phyloP scores from a whole-genome alignment of 2,329 filamentous ascomycete genomes.

The Beauveria medogensis region DNA sequence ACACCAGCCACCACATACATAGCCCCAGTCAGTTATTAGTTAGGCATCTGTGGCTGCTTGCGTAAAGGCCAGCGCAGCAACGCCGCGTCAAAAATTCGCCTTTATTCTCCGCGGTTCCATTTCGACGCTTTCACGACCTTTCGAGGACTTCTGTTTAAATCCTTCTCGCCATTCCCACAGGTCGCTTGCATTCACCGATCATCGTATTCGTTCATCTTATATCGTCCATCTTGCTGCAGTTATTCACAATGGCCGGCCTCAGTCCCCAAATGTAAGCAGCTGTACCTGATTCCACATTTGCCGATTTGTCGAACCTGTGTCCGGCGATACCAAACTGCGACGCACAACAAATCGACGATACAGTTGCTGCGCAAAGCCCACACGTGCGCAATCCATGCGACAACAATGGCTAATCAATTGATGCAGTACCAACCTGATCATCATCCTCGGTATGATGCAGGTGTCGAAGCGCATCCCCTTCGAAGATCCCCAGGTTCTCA shows the following conservation, averaged over 20 bases:
- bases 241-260: conserved; percentile 49
- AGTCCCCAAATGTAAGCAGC: conserved; percentile 54
- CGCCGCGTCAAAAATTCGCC: conserved; percentile 9
- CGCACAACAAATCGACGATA: not conserved
- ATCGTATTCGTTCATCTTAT: not conserved
- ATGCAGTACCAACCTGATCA: conserved; percentile 77
- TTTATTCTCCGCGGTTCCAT: conserved; percentile 9
- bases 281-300: not conserved
- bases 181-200: not conserved
- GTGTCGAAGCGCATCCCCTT: conserved; percentile 93
- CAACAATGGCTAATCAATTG: not conserved
- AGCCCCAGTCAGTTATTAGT: not conserved
- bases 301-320: not conserved
- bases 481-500: conserved; percentile 64
- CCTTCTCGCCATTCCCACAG: not conserved
- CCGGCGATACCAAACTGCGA: not conserved
- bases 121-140: not conserved
- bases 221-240: not conserved
- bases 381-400: not conserved
- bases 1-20: not conserved
- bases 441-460: conserved; percentile 98
- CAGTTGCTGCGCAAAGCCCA: not conserved
- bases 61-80: conserved; percentile 9
- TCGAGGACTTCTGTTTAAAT: not conserved
- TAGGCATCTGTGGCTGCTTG: conserved; percentile 4